A percentile compares a stretch with the other conserved stretches of the same genome.
Evolutionary conservation across 2,329 filamentous ascomycete species (phyloP).

Genomic region (Waltergamsia citrina): DNA sequence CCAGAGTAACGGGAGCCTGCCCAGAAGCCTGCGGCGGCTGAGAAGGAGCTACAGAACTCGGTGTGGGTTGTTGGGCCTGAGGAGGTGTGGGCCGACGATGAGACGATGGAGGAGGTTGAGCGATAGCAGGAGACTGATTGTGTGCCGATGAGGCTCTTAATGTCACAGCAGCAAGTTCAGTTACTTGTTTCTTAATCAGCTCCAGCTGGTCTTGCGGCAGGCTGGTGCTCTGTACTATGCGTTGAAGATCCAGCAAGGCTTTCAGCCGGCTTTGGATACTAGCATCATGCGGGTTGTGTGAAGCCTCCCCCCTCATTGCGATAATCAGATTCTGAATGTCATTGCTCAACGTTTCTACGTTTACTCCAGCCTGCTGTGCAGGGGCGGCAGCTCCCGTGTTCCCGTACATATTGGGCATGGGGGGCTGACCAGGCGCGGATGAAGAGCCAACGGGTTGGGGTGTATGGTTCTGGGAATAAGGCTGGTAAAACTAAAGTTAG

Average conservation of each 20-base stretch:
- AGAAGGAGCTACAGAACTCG: constrained; percentile 13
- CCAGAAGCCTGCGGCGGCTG: constrained; percentile 1
- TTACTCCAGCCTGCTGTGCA: constrained; percentile 34
- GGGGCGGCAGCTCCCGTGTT: neutral
- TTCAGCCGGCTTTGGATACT: constrained; percentile 71
- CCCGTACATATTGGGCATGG: constrained; percentile 6
- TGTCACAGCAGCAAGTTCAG: constrained; percentile 58
- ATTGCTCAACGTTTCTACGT: constrained; percentile 67
- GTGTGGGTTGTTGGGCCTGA: neutral
- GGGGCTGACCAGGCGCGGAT: constrained; percentile 30
- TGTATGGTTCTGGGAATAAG: constrained; percentile 17
- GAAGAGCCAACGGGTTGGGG: constrained; percentile 24
- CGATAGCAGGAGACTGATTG: constrained; percentile 11
- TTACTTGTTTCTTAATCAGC: constrained; percentile 77
- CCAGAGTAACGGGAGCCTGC: constrained; percentile 36
- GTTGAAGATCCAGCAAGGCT: constrained; percentile 76
- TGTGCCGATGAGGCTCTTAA: constrained; percentile 36
- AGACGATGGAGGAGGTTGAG: neutral
- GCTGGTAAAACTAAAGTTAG: neutral
- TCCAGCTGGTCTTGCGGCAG: constrained; percentile 74
- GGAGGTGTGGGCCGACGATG: neutral
- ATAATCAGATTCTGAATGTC: constrained; percentile 75
- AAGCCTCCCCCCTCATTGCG: constrained; percentile 64
- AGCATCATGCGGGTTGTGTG: constrained; percentile 65
- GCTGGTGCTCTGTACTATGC: constrained; percentile 62